These are phyloP conservation scores for Telopea speciosissima DNA, from an alignment of 177 flowering plant genomes.

Conservation along the genomic window DNA sequence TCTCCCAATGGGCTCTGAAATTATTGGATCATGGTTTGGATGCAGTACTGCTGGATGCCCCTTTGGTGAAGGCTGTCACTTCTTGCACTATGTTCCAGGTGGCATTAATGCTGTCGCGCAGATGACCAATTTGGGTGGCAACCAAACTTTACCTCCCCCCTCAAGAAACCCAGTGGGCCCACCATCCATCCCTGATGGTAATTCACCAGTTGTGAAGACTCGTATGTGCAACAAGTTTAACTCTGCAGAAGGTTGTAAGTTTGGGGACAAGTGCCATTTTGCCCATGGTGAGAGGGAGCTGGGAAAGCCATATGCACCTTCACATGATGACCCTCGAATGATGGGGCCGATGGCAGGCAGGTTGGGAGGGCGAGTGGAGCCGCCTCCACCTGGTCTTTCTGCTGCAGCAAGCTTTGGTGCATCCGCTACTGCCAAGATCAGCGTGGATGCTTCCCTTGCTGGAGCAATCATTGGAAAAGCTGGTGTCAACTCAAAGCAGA, in stretches of 20 bases:
- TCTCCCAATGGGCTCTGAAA: neutral
- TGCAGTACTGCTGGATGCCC: constrained; percentile 75
- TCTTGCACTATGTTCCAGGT: constrained; percentile 69
- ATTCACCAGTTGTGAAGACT: constrained; percentile 35
- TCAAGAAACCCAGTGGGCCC: constrained; percentile 26
- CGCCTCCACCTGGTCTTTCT: constrained; percentile 24
- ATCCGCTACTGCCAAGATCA: constrained; percentile 60
- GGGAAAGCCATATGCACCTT: constrained; percentile 39
- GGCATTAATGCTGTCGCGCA: constrained; percentile 56
- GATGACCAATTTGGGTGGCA: constrained; percentile 31
- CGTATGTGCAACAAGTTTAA: constrained; percentile 48
- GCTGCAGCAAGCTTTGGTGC: constrained; percentile 59
- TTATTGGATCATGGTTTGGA: neutral
- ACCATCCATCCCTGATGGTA: constrained; percentile 29
- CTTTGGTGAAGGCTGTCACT: constrained; percentile 75
- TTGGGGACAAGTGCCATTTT: constrained; percentile 53
- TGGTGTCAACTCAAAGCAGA: constrained; percentile 67
- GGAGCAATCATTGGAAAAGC: constrained; percentile 68
- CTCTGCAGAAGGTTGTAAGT: constrained; percentile 50
- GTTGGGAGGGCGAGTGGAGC: constrained; percentile 32
- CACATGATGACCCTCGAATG: constrained; percentile 40
- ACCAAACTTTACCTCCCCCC: constrained; percentile 19
- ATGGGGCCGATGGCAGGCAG: constrained; percentile 29
- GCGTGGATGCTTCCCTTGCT: constrained; percentile 60
- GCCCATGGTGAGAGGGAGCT: constrained; percentile 60